Percentiles rank a stretch among this genome's conserved stretches.
These are phyloP conservation scores for Limnomonas spitsbergensis DNA, from an alignment of 139 green algal genomes.

Conservation along the genomic window DNA sequence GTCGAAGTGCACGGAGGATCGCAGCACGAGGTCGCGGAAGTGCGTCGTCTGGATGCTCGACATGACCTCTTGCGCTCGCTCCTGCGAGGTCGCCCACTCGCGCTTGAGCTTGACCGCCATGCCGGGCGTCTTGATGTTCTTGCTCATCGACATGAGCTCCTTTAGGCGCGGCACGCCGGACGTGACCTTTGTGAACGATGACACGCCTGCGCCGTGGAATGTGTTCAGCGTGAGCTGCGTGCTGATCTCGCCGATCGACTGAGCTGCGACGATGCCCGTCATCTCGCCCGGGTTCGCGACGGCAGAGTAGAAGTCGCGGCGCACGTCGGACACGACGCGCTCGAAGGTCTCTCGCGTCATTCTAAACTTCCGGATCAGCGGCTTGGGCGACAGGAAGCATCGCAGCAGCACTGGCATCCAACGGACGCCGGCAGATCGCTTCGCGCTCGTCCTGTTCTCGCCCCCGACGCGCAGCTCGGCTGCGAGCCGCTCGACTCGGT, in stretches of 20 bases:
- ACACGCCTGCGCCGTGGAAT: constrained; percentile 82
- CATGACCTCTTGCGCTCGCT: constrained; percentile 72
- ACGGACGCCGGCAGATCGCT: not conserved
- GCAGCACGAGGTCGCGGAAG: constrained; percentile 52
- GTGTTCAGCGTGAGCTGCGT: constrained; percentile 69
- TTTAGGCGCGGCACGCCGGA: constrained; percentile 91
- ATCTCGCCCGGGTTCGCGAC: constrained; percentile 54
- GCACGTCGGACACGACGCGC: constrained; percentile 68
- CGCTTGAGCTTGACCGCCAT: constrained; percentile 74
- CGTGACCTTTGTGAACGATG: constrained; percentile 71
- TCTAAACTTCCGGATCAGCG: constrained; percentile 35
- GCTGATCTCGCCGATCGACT: constrained; percentile 91
- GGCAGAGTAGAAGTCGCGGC: not conserved
- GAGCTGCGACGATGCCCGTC: constrained; percentile 87
- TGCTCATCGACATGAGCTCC: constrained; percentile 92
- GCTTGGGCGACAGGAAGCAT: constrained; percentile 19
- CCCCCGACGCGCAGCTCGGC: not conserved
- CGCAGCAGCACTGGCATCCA: constrained; percentile 7
- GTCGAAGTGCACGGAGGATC: constrained; percentile 41
- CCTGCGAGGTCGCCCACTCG: constrained; percentile 18
- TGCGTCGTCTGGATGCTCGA: constrained; percentile 89
- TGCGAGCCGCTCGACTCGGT: constrained; percentile 20
- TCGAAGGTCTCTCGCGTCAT: constrained; percentile 77
- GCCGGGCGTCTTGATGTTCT: constrained; percentile 90
- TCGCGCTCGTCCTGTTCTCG: not conserved